A percentile compares a stretch with the other conserved stretches of the same genome.
Evolutionary conservation across 768 basidiomycete species (phyloP).

Genomic region (Asterophora lycoperdoides): DNA sequence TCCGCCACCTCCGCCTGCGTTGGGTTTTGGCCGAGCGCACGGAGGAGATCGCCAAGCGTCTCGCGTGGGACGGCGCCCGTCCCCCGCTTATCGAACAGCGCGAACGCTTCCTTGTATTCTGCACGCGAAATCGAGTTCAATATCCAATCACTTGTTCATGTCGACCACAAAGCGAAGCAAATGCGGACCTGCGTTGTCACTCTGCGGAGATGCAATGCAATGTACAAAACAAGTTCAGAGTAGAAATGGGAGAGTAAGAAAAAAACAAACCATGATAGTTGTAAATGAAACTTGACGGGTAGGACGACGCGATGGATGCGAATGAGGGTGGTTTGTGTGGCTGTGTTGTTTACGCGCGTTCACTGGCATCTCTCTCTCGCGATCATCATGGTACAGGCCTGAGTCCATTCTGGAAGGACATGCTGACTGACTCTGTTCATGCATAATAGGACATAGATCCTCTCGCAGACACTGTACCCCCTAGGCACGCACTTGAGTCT

Average conservation of each 20-base stretch:
- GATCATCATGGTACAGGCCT: slow-evolving; percentile 12
- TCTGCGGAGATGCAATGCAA: slow-evolving; percentile 16
- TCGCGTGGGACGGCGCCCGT: slow-evolving; percentile 86
- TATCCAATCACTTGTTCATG: too few relatives aligned
- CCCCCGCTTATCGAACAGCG: slow-evolving; percentile 96
- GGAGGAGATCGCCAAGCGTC: slow-evolving; percentile 85
- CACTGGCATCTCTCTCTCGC: neutral
- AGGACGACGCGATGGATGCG: slow-evolving; percentile 8
- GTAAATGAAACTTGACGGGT: slow-evolving; percentile 9
- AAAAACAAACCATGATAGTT: slow-evolving; percentile 27
- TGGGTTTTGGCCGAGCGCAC: slow-evolving; percentile 97
- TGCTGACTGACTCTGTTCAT: slow-evolving; percentile 1
- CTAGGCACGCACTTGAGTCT: slow-evolving; percentile 60
- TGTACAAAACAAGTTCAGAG: neutral
- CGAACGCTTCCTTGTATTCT: slow-evolving; percentile 98
- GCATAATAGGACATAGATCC: slow-evolving; percentile 46
- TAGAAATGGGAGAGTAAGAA: neutral
- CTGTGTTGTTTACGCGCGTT: slow-evolving; percentile 7
- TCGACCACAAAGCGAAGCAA: neutral
- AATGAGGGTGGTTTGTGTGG: slow-evolving; percentile 14
- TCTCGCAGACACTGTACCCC: slow-evolving; percentile 50
- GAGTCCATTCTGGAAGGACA: too few relatives aligned
- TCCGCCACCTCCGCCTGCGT: slow-evolving; percentile 96
- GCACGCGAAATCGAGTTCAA: slow-evolving; percentile 11
- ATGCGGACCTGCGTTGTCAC: slow-evolving; percentile 37